These are phyloP conservation scores for Penicillium sp. DNA, from an alignment of 2,329 filamentous ascomycete species.

Conservation along the genomic window DNA sequence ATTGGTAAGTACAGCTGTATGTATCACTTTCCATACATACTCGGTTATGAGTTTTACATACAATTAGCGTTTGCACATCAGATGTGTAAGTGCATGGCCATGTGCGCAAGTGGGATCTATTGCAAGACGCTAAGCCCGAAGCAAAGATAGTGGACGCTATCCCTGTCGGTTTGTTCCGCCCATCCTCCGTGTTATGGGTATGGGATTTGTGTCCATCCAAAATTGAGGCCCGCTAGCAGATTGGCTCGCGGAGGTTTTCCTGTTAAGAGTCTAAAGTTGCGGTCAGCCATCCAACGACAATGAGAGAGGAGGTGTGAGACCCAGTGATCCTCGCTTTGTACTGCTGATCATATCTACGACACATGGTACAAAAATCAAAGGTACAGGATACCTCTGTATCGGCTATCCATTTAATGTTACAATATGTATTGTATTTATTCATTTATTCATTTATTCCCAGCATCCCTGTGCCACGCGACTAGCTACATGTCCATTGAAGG, in stretches of 20 bases:
- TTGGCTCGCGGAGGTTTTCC: conserved; percentile 14
- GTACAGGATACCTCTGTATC: too few relatives aligned
- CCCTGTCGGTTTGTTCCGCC: conserved; percentile 17
- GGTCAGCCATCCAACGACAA: conserved; percentile 20
- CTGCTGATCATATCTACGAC: background rate
- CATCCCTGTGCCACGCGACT: conserved; percentile 34
- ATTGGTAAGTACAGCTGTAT: too few relatives aligned
- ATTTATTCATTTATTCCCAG: conserved; percentile 2
- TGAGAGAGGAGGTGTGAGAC: background rate
- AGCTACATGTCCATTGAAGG: background rate
- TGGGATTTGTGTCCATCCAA: conserved; percentile 13
- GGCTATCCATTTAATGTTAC: too few relatives aligned
- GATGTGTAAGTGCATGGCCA: background rate
- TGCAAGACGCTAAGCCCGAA: conserved; percentile 4
- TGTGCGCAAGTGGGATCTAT: background rate
- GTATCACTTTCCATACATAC: background rate
- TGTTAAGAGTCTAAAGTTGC: conserved; percentile 16
- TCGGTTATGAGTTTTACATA: background rate
- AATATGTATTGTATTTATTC: conserved; percentile 6
- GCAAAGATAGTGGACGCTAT: background rate
- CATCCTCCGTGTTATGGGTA: conserved; percentile 3
- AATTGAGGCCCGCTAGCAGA: conserved; percentile 16
- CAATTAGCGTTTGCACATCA: conserved; percentile 5
- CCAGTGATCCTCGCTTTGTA: conserved; percentile 10
- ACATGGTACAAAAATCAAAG: background rate